These are phyloP conservation scores for Claviceps humidiphila DNA, from an alignment of 2,329 filamentous ascomycete species.

Conservation along the genomic window DNA sequence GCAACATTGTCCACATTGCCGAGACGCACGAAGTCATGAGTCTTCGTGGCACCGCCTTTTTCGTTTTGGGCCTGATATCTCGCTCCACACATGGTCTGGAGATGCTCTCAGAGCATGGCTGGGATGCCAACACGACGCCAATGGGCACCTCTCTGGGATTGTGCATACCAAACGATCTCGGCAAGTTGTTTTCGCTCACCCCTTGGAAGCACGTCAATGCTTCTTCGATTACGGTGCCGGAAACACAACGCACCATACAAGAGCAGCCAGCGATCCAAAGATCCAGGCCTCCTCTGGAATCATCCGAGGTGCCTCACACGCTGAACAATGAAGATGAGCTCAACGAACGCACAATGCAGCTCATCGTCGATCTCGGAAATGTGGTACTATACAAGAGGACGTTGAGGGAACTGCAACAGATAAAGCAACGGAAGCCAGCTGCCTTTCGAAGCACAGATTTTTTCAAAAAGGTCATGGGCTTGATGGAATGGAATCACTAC, in stretches of 20 bases:
- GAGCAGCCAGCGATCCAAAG: conserved; percentile 29
- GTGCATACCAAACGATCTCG: conserved; percentile 69
- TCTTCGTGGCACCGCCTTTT: conserved; percentile 88
- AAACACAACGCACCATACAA: conserved; percentile 39
- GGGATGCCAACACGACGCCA: conserved; percentile 80
- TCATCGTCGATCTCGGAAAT: conserved; percentile 81
- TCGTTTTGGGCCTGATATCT: conserved; percentile 85
- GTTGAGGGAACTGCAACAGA: conserved; percentile 64
- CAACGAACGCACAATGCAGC: conserved; percentile 69
- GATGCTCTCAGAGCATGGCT: conserved; percentile 77
- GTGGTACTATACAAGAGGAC: conserved; percentile 85
- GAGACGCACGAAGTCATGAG: conserved; percentile 83
- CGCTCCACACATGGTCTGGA: conserved; percentile 84
- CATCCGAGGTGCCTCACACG: conserved; percentile 26
- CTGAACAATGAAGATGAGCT: conserved; percentile 48
- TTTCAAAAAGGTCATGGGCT: conserved; percentile 72
- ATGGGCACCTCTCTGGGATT: conserved; percentile 75
- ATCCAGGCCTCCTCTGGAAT: conserved; percentile 29
- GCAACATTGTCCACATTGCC: conserved; percentile 77
- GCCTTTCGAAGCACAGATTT: conserved; percentile 65
- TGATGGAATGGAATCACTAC: conserved; percentile 84
- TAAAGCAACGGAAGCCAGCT: conserved; percentile 61
- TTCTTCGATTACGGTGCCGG: conserved; percentile 32
- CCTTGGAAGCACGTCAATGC: conserved; percentile 43
- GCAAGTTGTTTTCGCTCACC: conserved; percentile 60